These are phyloP conservation scores for Pyrenophora graminea DNA, from an alignment of 2,329 filamentous ascomycete species.

Conservation along the genomic window DNA sequence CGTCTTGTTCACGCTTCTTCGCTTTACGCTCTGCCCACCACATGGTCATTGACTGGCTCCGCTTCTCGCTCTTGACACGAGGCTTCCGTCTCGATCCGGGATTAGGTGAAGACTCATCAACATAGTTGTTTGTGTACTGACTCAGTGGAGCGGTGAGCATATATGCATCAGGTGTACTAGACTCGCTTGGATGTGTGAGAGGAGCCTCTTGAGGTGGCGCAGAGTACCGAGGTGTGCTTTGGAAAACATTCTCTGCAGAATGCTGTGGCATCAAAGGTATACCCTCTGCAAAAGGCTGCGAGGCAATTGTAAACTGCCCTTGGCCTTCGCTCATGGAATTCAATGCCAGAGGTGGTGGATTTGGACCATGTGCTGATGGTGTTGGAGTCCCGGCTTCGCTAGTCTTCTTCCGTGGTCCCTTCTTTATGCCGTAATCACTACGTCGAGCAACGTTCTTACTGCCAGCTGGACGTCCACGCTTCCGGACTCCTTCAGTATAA, in stretches of 20 bases:
- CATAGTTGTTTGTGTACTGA: slow-evolving; percentile 37
- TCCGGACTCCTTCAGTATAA: slow-evolving; percentile 27
- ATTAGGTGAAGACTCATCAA: slow-evolving; percentile 32
- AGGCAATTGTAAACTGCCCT: slow-evolving; percentile 44
- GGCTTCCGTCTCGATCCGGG: slow-evolving; percentile 41
- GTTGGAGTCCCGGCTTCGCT: slow-evolving; percentile 26
- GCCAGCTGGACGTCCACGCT: slow-evolving; percentile 48
- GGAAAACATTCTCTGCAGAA: slow-evolving; percentile 41
- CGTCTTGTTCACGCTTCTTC: slow-evolving; percentile 40
- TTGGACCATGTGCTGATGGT: slow-evolving; percentile 28
- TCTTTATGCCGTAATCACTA: slow-evolving; percentile 55
- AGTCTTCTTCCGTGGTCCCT: slow-evolving; percentile 51
- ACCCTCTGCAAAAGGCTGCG: slow-evolving; percentile 27
- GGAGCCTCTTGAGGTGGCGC: slow-evolving; percentile 23
- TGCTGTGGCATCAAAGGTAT: slow-evolving; percentile 30
- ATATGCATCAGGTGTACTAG: slow-evolving; percentile 39
- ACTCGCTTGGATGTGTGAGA: slow-evolving; percentile 25
- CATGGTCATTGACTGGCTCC: slow-evolving; percentile 51
- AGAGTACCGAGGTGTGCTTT: slow-evolving; percentile 40
- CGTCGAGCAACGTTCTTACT: slow-evolving; percentile 54
- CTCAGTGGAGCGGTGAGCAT: slow-evolving; percentile 43
- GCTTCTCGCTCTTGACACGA: slow-evolving; percentile 51
- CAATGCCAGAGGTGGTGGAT: slow-evolving; percentile 33
- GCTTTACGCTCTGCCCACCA: slow-evolving; percentile 54
- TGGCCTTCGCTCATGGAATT: slow-evolving; percentile 46